Evolutionary conservation across 345 rosid species (phyloP).

Genomic region (Gossypium sturtianum): DNA sequence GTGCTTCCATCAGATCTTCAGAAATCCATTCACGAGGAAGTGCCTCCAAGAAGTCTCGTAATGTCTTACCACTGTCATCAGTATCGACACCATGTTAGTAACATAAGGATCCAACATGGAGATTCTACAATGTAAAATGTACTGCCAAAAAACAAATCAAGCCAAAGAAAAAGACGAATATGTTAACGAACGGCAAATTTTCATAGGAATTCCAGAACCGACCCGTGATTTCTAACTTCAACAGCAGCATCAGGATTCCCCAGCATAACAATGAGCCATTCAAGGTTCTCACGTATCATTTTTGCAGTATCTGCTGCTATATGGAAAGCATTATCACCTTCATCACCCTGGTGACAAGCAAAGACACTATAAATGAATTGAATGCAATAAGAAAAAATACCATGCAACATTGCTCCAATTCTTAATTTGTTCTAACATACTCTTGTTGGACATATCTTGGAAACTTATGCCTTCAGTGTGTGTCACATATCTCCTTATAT

Average conservation of each 20-base stretch:
- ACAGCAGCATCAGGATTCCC: constrained; percentile 70
- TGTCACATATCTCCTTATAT: background rate
- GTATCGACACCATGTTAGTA: background rate
- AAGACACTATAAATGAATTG: background rate
- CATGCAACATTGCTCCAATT: background rate
- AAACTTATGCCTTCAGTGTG: background rate
- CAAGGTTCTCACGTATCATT: constrained; percentile 97
- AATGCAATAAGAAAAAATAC: constrained; percentile 10
- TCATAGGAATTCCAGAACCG: constrained; percentile 17
- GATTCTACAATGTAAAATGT: background rate
- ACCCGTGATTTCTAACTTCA: constrained; percentile 90
- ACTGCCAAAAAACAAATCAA: background rate
- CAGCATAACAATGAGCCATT: constrained; percentile 90
- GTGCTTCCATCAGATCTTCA: constrained; percentile 93
- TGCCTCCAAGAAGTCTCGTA: constrained; percentile 83
- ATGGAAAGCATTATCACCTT: constrained; percentile 88
- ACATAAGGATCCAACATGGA: background rate
- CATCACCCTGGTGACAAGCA: constrained; percentile 68
- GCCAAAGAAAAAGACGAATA: background rate
- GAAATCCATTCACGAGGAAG: constrained; percentile 98
- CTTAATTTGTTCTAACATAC: background rate
- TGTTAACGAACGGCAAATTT: background rate
- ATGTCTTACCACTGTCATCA: constrained; percentile 73
- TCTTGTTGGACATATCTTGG: background rate
- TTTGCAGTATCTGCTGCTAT: constrained; percentile 95